Evolutionary conservation across 2,329 filamentous ascomycete genomes (phyloP), one percentile per base, ranked within the genome.

Genomic region (Camptophora hylomeconis): DNA sequence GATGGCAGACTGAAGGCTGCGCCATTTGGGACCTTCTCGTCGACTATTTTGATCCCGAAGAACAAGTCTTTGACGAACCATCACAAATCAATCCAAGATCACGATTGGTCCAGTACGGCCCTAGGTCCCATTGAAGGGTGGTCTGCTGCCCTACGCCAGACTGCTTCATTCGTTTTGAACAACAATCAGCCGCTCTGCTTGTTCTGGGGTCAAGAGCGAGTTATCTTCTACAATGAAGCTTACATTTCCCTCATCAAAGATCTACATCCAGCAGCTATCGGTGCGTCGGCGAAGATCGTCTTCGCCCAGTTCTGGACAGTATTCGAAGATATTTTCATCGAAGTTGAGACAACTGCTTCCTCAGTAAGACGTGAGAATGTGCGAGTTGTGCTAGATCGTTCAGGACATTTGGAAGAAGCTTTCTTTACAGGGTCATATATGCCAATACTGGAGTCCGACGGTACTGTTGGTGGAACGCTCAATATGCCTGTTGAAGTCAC

Each of bases 351-450:
- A 30, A 50, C 34, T 43, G 54, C 29, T 41, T 44, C 16, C 45
- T 49, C 3, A 51, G 49, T 18, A 43, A 52, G 16, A 57, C 64
- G 35, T 33, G 54, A 62, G 20, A 60, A 65, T 31, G 57, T 57
- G 37, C 46, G 55, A 3, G 60, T 64, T 35, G 65, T 66, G 26
- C 49, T 65, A 17, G 53, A 60, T 17, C 51, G 53, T 20, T 41
- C 60, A 26, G 57, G 57, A 2, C 52, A 51, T 19, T 47, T 51
- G 1, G 58, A 63, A 36, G 64, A 67, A 45, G 62, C 54, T 1
- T 63, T 65, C 33, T 54, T 63, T 24, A 59, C 57, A 32, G 66
- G 60, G 52, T 62, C 61, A 9, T 50, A 67, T 26, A 53, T 60
- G 5, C 62, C 63, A 2, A 58, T 67, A 16, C 44, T 55, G 8